Evolutionary conservation across 1,139 yeast species (phyloP), one percentile per base, ranked within the genome.

Genomic region (Lodderomyces elongisporus): DNA sequence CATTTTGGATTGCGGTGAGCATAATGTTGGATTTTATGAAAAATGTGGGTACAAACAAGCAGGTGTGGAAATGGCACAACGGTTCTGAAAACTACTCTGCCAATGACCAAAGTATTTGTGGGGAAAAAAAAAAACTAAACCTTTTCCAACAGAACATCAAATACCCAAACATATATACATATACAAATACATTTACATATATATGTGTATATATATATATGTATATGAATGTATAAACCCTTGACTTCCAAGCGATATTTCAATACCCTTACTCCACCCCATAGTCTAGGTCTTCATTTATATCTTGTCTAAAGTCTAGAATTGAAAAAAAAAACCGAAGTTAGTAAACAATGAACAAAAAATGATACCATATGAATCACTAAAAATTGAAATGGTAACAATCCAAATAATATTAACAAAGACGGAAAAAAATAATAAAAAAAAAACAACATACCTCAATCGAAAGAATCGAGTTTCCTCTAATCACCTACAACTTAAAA

Each of bases 1-100:
- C 12, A 84, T 91, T 33, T 67, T 91, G 51, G 97, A 93, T 60
- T 91, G 98, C 58, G 81, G 85, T 32, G 79, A 76, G 14, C 75
- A 77, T 38, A 91, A 91, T 51, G 82, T 78, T 24, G 81, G 77
- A 2, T 91, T 91, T 60, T 91, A 91, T 55, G 85, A 87, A 48
- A 91, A 88, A 60, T 93, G 98, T 63, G 85, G 85, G 1, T 72
- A 69, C 48, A 51, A 50, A 14, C 60, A 68, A 35, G 82, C 78
- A 25, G 96, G 96, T 5, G 63, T 77, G 27, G 93, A 85, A 54
- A 88, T 88, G 96, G 48, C 46, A 30, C 53, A 46, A 34, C 49
- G 68, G 30, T 60, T 54, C 39, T 45, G 28, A 31, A 30, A 13
- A 13, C 14, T 10, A n/a, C n/a, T n/a, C n/a, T n/a, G n/a, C n/a